These are phyloP conservation scores for Pestalotiopsis sp. DNA, from an alignment of 2,329 filamentous ascomycete species.

Conservation along the genomic window DNA sequence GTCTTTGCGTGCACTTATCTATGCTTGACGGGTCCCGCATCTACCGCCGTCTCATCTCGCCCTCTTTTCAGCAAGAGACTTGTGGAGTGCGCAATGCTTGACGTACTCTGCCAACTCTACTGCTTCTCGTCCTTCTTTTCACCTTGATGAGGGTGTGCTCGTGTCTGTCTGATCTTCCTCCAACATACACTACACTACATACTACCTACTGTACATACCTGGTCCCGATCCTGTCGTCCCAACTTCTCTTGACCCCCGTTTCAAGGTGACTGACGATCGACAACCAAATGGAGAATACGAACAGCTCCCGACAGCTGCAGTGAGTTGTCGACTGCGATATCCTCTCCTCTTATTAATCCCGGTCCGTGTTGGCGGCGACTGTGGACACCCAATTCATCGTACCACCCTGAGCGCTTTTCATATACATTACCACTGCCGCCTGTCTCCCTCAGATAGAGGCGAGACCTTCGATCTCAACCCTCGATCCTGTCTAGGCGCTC, in stretches of 20 bases:
- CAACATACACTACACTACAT: too few relatives aligned
- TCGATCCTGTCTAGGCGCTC: neutral
- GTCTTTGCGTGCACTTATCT: slow-evolving; percentile 4
- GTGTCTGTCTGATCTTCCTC: neutral
- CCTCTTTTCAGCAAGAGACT: neutral
- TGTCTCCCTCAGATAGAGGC: neutral
- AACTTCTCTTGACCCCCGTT: neutral
- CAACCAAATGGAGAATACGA: slow-evolving; percentile 4
- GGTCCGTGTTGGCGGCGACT: neutral
- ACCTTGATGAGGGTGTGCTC: neutral
- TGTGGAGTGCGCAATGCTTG: slow-evolving; percentile 8
- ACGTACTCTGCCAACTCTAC: neutral
- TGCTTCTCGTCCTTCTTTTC: neutral
- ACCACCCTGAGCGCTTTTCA: neutral
- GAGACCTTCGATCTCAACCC: neutral
- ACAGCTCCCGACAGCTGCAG: slow-evolving; percentile 8
- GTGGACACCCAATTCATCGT: neutral
- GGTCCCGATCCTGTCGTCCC: neutral
- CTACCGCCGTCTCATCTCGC: neutral
- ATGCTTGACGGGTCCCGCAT: slow-evolving; percentile 2
- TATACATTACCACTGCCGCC: neutral
- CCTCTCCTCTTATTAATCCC: neutral
- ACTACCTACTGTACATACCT: too few relatives aligned
- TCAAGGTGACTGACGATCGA: slow-evolving; percentile 1
- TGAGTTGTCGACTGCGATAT: slow-evolving; percentile 1